These are phyloP conservation scores for Lipomyces lipofer DNA, from an alignment of 805 yeast genomes.

Conservation along the genomic window DNA sequence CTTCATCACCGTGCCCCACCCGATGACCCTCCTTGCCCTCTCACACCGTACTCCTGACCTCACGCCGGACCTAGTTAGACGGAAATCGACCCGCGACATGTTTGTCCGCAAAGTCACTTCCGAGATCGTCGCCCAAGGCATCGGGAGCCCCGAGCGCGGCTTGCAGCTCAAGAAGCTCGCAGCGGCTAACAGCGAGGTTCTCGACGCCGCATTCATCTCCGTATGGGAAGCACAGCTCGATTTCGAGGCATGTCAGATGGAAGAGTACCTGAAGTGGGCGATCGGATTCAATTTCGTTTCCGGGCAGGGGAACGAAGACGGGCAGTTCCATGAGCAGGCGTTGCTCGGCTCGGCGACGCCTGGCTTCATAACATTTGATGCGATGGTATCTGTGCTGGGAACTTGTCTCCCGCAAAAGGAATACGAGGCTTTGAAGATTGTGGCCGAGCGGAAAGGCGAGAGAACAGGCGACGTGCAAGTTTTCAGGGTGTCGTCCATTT, in stretches of 20 bases:
- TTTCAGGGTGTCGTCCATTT: not conserved
- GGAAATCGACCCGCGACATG: conserved; percentile 18
- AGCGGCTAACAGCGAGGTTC: conserved; percentile 13
- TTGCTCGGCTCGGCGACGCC: not conserved
- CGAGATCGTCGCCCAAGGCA: conserved; percentile 9
- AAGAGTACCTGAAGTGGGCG: conserved; percentile 15
- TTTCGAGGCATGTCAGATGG: conserved; percentile 11
- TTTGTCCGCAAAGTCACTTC: conserved; percentile 10
- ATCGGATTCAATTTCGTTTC: conserved; percentile 20
- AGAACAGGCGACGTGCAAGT: not conserved
- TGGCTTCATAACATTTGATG: not conserved
- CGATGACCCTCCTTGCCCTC: conserved; percentile 20
- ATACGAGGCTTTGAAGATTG: conserved; percentile 1
- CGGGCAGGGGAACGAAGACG: not conserved
- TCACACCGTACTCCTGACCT: conserved; percentile 6
- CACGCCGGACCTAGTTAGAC: conserved; percentile 19
- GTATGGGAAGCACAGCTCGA: conserved; percentile 21
- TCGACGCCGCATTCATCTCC: conserved; percentile 7
- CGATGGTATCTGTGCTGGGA: not conserved
- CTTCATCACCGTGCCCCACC: conserved; percentile 25
- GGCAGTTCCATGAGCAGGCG: not conserved
- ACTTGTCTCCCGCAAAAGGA: conserved; percentile 1
- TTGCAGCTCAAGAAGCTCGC: conserved; percentile 20
- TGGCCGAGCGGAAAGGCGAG: conserved; percentile 4
- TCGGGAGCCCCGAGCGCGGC: conserved; percentile 19